Conservation (phyloP, 2,329 filamentous ascomycete genomes). For the Alternaria angustiovoidea region DNA sequence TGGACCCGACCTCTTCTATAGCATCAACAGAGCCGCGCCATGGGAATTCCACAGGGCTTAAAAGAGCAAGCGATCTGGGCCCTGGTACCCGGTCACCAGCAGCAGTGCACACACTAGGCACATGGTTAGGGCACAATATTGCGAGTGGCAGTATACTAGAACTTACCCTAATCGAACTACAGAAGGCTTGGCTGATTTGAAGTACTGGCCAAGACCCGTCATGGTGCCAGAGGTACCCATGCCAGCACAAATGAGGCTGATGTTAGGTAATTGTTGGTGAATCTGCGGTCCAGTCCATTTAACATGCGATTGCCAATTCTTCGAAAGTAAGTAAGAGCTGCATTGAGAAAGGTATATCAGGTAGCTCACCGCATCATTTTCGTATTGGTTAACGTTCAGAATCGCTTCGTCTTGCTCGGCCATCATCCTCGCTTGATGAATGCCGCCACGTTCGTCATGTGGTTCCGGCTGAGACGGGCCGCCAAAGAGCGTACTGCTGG, state of each 20-base stretch:
- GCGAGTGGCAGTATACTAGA: neutral
- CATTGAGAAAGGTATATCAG: neutral
- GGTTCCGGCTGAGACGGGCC: conserved; percentile 54
- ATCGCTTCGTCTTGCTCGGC: conserved; percentile 51
- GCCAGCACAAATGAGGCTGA: conserved; percentile 64
- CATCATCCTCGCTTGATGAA: conserved; percentile 21
- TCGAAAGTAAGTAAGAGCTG: neutral
- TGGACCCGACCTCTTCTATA: conserved; percentile 65
- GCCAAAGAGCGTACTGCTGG: conserved; percentile 57
- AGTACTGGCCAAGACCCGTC: conserved; percentile 34
- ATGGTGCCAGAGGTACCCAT: conserved; percentile 63
- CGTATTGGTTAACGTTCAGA: conserved; percentile 66
- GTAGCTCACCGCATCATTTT: conserved; percentile 54
- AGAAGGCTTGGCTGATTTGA: conserved; percentile 30
- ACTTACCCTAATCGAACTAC: conserved; percentile 28
- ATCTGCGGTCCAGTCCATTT: conserved; percentile 69
- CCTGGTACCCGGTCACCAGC: conserved; percentile 67
- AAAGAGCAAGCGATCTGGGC: conserved; percentile 61
- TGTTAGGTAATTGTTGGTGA: conserved; percentile 63
- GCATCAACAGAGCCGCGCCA: conserved; percentile 65
- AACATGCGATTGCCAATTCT: conserved; percentile 64
- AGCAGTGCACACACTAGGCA: conserved; percentile 62
- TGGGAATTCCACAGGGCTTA: conserved; percentile 64
- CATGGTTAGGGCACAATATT: conserved; percentile 1
- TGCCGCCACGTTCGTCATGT: conserved; percentile 28